Conservation (phyloP, 768 basidiomycete species). For the Termitomyces sp. region DNA sequence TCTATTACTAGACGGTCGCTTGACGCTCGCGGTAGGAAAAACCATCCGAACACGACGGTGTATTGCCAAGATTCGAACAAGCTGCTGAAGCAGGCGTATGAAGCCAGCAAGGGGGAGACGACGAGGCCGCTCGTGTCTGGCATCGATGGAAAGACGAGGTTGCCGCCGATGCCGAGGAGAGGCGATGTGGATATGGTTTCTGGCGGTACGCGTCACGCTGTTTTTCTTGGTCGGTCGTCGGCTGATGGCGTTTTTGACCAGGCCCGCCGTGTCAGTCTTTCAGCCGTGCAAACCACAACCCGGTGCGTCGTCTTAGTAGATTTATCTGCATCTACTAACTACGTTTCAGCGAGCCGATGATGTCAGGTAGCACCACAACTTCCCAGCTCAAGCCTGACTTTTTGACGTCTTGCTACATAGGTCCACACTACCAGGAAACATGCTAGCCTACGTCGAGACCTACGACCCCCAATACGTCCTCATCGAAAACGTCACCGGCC, state of each 20-base stretch:
- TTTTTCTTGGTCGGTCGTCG: too few relatives aligned
- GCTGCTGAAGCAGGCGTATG: constrained; percentile 55
- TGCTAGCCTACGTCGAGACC: constrained; percentile 65
- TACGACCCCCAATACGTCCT: constrained; percentile 61
- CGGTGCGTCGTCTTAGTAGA: constrained; percentile 31
- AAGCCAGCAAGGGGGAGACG: constrained; percentile 34
- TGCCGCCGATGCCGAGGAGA: constrained; percentile 47
- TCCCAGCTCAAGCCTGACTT: too few relatives aligned
- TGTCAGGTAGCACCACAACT: constrained; percentile 34
- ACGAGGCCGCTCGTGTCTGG: constrained; percentile 32
- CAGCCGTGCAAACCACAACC: constrained; percentile 55
- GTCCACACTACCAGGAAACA: constrained; percentile 60
- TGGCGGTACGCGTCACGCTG: constrained; percentile 45
- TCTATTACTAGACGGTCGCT: neutral
- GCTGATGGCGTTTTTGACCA: constrained; percentile 16
- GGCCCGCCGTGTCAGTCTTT: constrained; percentile 79
- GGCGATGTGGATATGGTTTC: constrained; percentile 68
- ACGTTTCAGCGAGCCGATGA: constrained; percentile 48
- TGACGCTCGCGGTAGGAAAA: constrained; percentile 35
- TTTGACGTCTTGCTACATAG: constrained; percentile 22
- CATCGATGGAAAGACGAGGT: constrained; percentile 28
- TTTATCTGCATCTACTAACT: neutral
- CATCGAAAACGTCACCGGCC: constrained; percentile 68
- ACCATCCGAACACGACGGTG: constrained; percentile 55
- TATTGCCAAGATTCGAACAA: constrained; percentile 62